phyloP scores from a whole-genome alignment of 225 moss, liverwort and hornwort genomes.

The Physcomitrellopsis africana region DNA sequence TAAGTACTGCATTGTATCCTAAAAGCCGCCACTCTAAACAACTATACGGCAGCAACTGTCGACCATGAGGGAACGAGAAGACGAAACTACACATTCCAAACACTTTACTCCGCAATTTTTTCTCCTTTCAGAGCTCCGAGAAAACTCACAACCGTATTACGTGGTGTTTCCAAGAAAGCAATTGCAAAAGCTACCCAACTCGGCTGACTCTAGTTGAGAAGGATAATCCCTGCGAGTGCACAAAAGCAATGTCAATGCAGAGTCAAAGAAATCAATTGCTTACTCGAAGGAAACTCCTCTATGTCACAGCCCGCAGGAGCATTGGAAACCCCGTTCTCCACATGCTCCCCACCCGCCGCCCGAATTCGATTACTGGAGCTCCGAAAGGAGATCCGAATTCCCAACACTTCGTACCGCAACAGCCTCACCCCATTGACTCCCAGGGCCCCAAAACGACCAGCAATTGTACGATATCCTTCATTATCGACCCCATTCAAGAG shows the following conservation, averaged over 20 bases:
- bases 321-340: background rate
- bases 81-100: background rate
- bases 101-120: background rate
- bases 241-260: background rate
- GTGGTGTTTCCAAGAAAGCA: background rate
- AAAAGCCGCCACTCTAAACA: background rate
- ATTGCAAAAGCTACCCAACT: background rate
- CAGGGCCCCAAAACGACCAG: background rate
- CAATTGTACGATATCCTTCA: background rate
- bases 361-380: slow-evolving; percentile 9
- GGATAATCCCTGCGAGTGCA: background rate
- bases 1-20: background rate
- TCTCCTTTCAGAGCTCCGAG: background rate
- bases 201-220: background rate
- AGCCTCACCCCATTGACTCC: background rate
- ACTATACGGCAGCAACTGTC: no score
- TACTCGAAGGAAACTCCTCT: slow-evolving; percentile 14
- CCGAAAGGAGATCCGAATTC: slow-evolving; percentile 6
- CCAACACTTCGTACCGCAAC: background rate
- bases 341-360: slow-evolving; percentile 4
- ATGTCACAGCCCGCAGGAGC: background rate
- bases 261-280: background rate
- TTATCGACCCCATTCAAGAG: background rate
- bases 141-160: background rate
- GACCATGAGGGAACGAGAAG: background rate